Evolutionary conservation across 2,329 filamentous ascomycete species (phyloP).

Genomic region (Nannizziopsis barbatae): DNA sequence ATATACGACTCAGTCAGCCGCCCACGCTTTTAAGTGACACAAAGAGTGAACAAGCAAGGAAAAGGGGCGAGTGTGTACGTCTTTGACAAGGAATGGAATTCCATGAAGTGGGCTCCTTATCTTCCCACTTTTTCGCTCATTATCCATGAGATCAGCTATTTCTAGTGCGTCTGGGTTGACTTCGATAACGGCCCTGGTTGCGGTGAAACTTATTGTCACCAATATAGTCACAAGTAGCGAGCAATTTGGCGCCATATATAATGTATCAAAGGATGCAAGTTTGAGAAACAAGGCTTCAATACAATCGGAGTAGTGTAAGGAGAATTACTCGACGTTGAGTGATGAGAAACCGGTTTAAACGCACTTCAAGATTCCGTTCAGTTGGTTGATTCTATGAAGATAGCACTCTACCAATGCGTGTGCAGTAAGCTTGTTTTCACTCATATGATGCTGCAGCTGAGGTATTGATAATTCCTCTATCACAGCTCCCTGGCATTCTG

Average conservation of each 20-base stretch:
- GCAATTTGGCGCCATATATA: no score
- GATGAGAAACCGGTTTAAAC: neutral
- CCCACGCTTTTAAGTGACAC: neutral
- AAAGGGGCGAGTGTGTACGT: slow-evolving; percentile 26
- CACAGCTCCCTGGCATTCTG: slow-evolving; percentile 6
- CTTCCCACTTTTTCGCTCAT: slow-evolving; percentile 46
- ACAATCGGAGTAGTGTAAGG: neutral
- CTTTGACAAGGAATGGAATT: slow-evolving; percentile 65
- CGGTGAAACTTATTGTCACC: neutral
- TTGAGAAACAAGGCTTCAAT: neutral
- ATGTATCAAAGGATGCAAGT: neutral
- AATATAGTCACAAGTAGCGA: neutral
- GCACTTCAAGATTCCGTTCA: slow-evolving; percentile 10
- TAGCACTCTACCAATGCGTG: slow-evolving; percentile 6
- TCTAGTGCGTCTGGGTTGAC: slow-evolving; percentile 55
- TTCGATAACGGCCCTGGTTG: slow-evolving; percentile 43
- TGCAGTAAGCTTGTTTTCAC: slow-evolving; percentile 7
- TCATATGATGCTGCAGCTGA: slow-evolving; percentile 8
- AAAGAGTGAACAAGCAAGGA: no score
- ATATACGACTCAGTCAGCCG: neutral
- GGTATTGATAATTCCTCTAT: slow-evolving; percentile 10
- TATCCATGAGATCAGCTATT: slow-evolving; percentile 52
- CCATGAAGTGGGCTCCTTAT: slow-evolving; percentile 59
- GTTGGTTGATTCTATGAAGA: slow-evolving; percentile 4
- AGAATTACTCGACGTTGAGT: neutral